Conservation (phyloP, 2,329 filamentous ascomycete genomes). For the Ceratocystis harringtonii region DNA sequence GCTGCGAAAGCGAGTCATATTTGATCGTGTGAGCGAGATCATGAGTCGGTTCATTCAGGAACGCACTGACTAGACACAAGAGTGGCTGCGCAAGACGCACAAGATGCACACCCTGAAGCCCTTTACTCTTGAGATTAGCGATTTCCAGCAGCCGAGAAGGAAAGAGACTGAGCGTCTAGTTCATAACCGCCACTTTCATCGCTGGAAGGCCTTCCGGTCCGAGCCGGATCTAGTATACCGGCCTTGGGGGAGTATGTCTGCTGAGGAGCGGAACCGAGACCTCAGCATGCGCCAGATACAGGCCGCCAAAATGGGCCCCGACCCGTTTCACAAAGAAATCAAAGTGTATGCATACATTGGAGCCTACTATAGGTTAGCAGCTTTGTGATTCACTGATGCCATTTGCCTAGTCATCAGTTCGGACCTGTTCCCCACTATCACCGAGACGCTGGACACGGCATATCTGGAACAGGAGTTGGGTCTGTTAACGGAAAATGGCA, state of each 20-base stretch:
- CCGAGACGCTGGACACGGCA: constrained; percentile 17
- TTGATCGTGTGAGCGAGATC: constrained; percentile 31
- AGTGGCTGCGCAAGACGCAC: constrained; percentile 32
- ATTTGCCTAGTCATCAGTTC: constrained; percentile 34
- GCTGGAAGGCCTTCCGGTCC: constrained; percentile 30
- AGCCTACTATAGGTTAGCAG: constrained; percentile 55
- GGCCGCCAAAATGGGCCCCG: constrained; percentile 35
- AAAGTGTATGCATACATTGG: constrained; percentile 47
- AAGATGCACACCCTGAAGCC: constrained; percentile 39
- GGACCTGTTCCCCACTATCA: constrained; percentile 34
- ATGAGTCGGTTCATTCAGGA: constrained; percentile 32
- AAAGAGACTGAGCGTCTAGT: constrained; percentile 33
- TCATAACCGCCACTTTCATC: constrained; percentile 34
- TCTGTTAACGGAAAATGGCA: constrained; percentile 20
- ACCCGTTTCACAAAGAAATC: constrained; percentile 46
- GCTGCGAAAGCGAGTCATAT: constrained; percentile 35
- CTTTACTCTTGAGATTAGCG: constrained; percentile 41
- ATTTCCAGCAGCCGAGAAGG: constrained; percentile 31
- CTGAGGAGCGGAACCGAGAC: constrained; percentile 34
- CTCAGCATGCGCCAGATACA: constrained; percentile 30
- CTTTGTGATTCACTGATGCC: constrained; percentile 47
- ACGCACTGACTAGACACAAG: constrained; percentile 26
- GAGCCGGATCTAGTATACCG: constrained; percentile 20
- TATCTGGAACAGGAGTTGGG: constrained; percentile 33
- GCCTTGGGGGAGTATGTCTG: constrained; percentile 32